Conservation (phyloP, 2,329 filamentous ascomycete genomes). For the Herpomyces periplanetae region DNA sequence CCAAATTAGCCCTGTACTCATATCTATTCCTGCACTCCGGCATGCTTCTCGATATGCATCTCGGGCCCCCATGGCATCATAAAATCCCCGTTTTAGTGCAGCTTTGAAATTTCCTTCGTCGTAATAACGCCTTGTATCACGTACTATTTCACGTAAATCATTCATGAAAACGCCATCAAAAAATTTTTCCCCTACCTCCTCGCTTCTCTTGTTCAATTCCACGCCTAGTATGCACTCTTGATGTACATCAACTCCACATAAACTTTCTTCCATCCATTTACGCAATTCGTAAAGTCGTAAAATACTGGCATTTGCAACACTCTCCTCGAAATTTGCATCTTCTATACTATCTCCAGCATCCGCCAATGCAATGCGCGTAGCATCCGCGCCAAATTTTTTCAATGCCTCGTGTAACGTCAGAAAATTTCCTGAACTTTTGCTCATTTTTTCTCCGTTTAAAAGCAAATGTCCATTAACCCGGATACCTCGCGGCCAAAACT, state of each 20-base stretch:
- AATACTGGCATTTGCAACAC: conserved; percentile 65
- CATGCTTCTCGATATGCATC: conserved; percentile 66
- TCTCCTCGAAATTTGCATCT: conserved; percentile 89
- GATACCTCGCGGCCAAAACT: conserved; percentile 58
- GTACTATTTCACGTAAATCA: conserved; percentile 50
- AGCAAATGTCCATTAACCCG: conserved; percentile 72
- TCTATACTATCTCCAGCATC: conserved; percentile 78
- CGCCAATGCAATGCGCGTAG: conserved; percentile 54
- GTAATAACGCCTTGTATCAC: conserved; percentile 40
- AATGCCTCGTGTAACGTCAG: conserved; percentile 54
- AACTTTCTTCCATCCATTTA: conserved; percentile 60
- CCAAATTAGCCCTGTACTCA: conserved; percentile 42
- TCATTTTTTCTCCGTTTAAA: conserved; percentile 94
- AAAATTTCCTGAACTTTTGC: conserved; percentile 89
- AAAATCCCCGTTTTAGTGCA: conserved; percentile 20
- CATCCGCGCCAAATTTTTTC: conserved; percentile 75
- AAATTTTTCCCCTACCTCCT: conserved; percentile 31
- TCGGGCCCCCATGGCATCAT: conserved; percentile 55
- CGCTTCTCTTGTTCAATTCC: conserved; percentile 11
- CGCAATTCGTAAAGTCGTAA: conserved; percentile 42
- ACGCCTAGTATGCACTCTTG: too few relatives aligned
- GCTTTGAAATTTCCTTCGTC: conserved; percentile 13
- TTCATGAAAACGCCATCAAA: conserved; percentile 72
- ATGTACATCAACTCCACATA: conserved; percentile 9
- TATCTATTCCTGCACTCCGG: conserved; percentile 31